A percentile compares a stretch with the other conserved stretches of the same genome.
These are phyloP conservation scores for Chaetothyriales sp. DNA, from an alignment of 2,329 filamentous ascomycete genomes.

Conservation along the genomic window DNA sequence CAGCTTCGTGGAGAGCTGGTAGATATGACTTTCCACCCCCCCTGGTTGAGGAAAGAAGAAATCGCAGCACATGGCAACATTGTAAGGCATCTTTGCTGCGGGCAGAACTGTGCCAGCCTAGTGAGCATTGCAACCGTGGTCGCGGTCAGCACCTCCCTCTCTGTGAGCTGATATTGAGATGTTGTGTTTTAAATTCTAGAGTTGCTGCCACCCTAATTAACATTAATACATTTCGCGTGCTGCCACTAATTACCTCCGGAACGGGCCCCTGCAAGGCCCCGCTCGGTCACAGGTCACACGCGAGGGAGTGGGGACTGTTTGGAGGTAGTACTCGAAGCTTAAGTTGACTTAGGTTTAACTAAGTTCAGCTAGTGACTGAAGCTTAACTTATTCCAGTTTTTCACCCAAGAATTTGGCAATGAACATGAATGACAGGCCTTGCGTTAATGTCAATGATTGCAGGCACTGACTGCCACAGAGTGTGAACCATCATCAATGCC, in stretches of 20 bases:
- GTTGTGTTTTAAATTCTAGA: too few species aligned
- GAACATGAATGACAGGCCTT: neutral
- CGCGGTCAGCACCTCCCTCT: neutral
- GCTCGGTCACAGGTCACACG: neutral
- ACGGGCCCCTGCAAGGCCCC: too few species aligned
- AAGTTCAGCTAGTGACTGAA: neutral
- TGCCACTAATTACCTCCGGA: too few species aligned
- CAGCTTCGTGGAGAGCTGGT: slow-evolving; percentile 91
- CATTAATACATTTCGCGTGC: too few species aligned
- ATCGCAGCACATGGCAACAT: slow-evolving; percentile 89
- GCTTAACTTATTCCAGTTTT: neutral
- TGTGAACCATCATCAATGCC: slow-evolving; percentile 27
- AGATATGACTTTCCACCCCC: slow-evolving; percentile 95
- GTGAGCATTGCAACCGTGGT: neutral
- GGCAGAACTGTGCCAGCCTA: slow-evolving; percentile 2
- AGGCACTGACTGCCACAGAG: neutral
- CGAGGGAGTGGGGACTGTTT: neutral
- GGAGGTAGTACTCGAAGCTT: neutral
- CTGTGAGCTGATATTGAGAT: neutral
- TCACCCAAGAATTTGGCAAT: neutral
- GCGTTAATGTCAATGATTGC: neutral
- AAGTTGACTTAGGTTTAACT: neutral
- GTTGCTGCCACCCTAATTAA: too few species aligned
- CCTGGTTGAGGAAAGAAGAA: slow-evolving; percentile 98
- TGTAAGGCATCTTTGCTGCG: slow-evolving; percentile 47